Evolutionary conservation across 192 early-diverging fungal species (phyloP), one percentile per base, ranked within the genome.

Genomic region (Mortierella claussenii): DNA sequence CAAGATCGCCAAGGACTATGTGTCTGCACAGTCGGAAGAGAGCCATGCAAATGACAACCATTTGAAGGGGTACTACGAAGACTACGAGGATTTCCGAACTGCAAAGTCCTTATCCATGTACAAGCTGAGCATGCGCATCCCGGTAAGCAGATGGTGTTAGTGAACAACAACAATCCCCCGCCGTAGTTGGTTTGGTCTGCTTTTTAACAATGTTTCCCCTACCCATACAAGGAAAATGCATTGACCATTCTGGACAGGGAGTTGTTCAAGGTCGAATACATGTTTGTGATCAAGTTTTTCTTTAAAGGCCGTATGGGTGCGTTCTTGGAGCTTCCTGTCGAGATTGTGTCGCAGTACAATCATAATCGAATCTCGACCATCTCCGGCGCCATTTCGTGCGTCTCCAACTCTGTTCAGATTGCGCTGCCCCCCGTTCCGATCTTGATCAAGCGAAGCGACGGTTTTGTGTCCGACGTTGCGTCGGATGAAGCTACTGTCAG

Each of bases 281-380:
- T 65, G 57, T 76, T 76, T 47, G 63, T 76, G 6, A 76, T 76
- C 51, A 76, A 76, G 20, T 76, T 76, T 58, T 76, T 76, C 43
- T 76, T 76, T 27, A 76, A 76, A 21, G 71, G 64, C 9, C 43
- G 71, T 0, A 50, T 76, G 57, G 71, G 71, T 31, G 71, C 71
- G 1, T 76, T 76, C 42, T 28, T 76, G 6, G 71, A 76, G 21
- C 20, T 76, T 17, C 71, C 71, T 8, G 61, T 76, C 34, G 71
- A 76, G 57, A 76, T 76, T 51, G 50, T 76, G 4, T 65, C 62
- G 27, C 62, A 76, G 28, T 76, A 76, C 46, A 76, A 76, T 31
- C 71, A 76, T 28, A 76, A 66, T 31, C 55, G 71, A 3, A 76
- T 76, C 43, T 76, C 71, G 23, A 76, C 71, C 26, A 76, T 76